phyloP scores from a whole-genome alignment of 2,329 filamentous ascomycete genomes.

The Nemania abortiva region DNA sequence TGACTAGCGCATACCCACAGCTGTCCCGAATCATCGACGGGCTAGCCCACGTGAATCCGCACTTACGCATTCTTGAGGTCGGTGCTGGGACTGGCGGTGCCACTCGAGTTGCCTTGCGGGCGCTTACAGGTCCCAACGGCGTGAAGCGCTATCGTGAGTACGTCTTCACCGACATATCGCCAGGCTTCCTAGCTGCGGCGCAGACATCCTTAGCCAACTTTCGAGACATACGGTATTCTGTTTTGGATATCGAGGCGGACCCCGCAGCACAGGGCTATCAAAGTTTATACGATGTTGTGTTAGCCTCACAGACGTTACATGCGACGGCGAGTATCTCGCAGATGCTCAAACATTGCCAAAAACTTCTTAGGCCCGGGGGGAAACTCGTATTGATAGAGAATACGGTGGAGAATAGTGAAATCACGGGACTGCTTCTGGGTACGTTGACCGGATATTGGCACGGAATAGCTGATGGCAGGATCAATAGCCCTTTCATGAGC shows the following conservation, averaged over 20 bases:
- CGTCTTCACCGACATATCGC: constrained; percentile 10
- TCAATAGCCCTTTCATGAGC: constrained; percentile 24
- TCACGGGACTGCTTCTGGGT: constrained; percentile 27
- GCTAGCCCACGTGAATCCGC: neutral
- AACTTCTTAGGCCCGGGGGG: constrained; percentile 47
- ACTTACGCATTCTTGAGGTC: constrained; percentile 8
- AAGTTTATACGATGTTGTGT: constrained; percentile 32
- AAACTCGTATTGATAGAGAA: constrained; percentile 47
- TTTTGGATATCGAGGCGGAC: constrained; percentile 30
- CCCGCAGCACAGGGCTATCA: constrained; percentile 26
- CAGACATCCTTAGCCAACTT: constrained; percentile 23
- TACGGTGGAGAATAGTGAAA: constrained; percentile 11
- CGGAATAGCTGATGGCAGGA: constrained; percentile 21
- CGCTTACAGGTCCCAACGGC: neutral
- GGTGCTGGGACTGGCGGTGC: constrained; percentile 18
- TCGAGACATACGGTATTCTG: constrained; percentile 34
- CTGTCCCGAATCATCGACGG: neutral
- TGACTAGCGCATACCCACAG: constrained; percentile 13
- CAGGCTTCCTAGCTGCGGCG: constrained; percentile 1
- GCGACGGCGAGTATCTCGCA: constrained; percentile 38
- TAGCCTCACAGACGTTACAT: constrained; percentile 34
- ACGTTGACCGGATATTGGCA: constrained; percentile 35
- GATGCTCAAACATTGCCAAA: constrained; percentile 46
- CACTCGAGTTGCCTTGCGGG: neutral
- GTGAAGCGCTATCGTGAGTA: constrained; percentile 5